Conservation (phyloP, 768 basidiomycete genomes). For the Mycena kentingensis region DNA sequence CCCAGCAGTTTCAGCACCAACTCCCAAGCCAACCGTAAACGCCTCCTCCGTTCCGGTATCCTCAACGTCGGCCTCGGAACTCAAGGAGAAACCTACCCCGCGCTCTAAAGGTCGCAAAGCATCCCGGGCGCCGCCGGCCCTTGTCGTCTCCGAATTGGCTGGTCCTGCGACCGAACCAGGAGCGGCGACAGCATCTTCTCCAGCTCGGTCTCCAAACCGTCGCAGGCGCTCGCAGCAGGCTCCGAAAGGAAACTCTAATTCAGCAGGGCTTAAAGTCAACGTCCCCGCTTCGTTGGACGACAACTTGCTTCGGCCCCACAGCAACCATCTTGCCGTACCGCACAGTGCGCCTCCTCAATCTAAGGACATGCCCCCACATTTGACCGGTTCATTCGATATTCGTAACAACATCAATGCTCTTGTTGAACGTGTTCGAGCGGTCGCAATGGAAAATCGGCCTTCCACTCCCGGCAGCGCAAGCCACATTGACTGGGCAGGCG, state of each 20-base stretch:
- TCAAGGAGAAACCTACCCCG: background rate
- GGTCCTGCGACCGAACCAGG: slow-evolving; percentile 26
- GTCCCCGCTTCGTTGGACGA: slow-evolving; percentile 35
- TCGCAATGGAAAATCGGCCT: slow-evolving; percentile 70
- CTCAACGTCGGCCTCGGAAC: slow-evolving; percentile 19
- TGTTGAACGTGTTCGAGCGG: slow-evolving; percentile 74
- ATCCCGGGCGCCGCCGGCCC: slow-evolving; percentile 34
- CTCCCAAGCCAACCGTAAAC: slow-evolving; percentile 25
- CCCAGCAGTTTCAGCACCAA: slow-evolving; percentile 14
- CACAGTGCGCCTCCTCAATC: slow-evolving; percentile 39
- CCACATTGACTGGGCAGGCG: slow-evolving; percentile 88
- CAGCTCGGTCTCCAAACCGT: slow-evolving; percentile 47
- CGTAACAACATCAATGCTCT: slow-evolving; percentile 72
- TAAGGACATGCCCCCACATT: slow-evolving; percentile 65
- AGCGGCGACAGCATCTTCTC: slow-evolving; percentile 27
- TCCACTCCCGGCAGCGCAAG: slow-evolving; percentile 60
- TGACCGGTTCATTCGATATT: slow-evolving; percentile 47
- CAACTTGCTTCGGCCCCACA: slow-evolving; percentile 35
- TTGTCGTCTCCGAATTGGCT: slow-evolving; percentile 27
- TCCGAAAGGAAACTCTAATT: slow-evolving; percentile 28
- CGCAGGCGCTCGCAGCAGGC: slow-evolving; percentile 52
- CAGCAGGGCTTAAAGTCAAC: slow-evolving; percentile 33
- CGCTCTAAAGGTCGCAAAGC: slow-evolving; percentile 35
- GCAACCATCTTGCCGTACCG: slow-evolving; percentile 33
- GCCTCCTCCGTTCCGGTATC: slow-evolving; percentile 11